Evolutionary conservation across 805 yeast genomes (phyloP).

Genomic region (Ogataea sp.): DNA sequence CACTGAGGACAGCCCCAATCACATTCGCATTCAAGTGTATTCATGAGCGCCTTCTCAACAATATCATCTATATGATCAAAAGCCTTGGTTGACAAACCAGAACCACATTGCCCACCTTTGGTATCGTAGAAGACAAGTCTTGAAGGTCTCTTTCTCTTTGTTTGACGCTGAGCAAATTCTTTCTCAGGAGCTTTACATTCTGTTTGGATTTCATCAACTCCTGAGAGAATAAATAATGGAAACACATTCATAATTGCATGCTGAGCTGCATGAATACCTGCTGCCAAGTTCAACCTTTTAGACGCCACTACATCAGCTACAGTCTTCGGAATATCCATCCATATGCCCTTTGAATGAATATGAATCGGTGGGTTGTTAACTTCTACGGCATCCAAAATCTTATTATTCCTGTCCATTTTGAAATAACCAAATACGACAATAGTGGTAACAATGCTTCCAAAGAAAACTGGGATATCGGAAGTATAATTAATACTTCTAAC

Average conservation of each 20-base stretch:
- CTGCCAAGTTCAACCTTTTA: slow-evolving; percentile 67
- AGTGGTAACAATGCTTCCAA: slow-evolving; percentile 67
- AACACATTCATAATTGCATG: slow-evolving; percentile 79
- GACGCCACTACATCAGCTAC: slow-evolving; percentile 50
- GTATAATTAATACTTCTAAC: slow-evolving; percentile 47
- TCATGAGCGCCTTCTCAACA: slow-evolving; percentile 46
- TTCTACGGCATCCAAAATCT: slow-evolving; percentile 89
- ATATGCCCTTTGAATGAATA: slow-evolving; percentile 68
- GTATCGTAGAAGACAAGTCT: slow-evolving; percentile 78
- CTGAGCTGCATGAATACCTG: slow-evolving; percentile 94
- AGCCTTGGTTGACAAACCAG: slow-evolving; percentile 73
- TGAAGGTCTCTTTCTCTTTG: slow-evolving; percentile 75
- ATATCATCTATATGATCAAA: slow-evolving; percentile 71
- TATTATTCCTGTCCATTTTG: slow-evolving; percentile 67
- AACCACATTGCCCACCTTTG: slow-evolving; percentile 71
- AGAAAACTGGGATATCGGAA: slow-evolving; percentile 52
- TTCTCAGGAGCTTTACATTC: slow-evolving; percentile 98
- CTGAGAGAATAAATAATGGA: slow-evolving; percentile 66
- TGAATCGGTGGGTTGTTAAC: slow-evolving; percentile 81
- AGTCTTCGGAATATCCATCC: slow-evolving; percentile 78
- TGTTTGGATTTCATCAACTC: slow-evolving; percentile 72
- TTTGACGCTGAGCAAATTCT: slow-evolving; percentile 75
- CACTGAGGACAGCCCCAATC: slow-evolving; percentile 72
- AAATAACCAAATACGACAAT: slow-evolving; percentile 87
- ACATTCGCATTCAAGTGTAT: slow-evolving; percentile 62